A percentile compares a stretch with the other conserved stretches of the same genome.
Conservation (phyloP, 2,329 filamentous ascomycete species). For the Colletotrichum sojae region DNA sequence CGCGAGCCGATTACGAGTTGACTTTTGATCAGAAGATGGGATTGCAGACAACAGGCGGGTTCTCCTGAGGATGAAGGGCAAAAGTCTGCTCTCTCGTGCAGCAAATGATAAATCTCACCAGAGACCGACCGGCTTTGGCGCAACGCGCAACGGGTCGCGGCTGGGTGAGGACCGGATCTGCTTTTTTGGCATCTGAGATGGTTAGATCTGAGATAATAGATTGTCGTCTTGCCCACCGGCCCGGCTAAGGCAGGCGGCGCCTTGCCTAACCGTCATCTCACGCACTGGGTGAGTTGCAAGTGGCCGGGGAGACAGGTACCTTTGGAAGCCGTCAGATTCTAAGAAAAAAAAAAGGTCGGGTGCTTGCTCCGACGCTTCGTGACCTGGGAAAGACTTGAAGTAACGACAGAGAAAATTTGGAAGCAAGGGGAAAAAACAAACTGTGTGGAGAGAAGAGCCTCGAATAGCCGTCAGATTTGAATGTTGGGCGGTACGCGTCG, state of each 20-base stretch:
- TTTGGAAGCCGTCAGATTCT: background rate
- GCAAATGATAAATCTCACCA: no score
- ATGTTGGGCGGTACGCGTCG: conserved; percentile 6
- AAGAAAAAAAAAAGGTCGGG: conserved; percentile 21
- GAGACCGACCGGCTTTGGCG: conserved; percentile 11
- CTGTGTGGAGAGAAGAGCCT: conserved; percentile 39
- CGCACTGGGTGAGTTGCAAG: background rate
- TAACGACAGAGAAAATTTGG: background rate
- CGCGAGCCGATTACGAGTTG: conserved; percentile 7
- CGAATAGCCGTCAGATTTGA: conserved; percentile 37
- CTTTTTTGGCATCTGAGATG: conserved; percentile 12
- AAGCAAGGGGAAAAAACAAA: conserved; percentile 12
- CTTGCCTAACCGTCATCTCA: conserved; percentile 3
- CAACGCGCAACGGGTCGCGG: conserved; percentile 9
- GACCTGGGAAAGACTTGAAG: background rate
- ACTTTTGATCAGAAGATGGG: background rate
- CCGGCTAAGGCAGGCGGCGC: conserved; percentile 21
- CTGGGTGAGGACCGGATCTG: conserved; percentile 20
- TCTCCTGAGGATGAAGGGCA: background rate
- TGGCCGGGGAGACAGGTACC: no score
- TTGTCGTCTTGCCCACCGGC: conserved; percentile 19
- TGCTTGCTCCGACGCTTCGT: conserved; percentile 28
- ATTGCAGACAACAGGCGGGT: background rate
- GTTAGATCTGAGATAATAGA: conserved; percentile 9
- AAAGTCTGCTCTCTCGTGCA: background rate